These are phyloP conservation scores for Trichosporon sp. DNA, from an alignment of 1,284 basidiomycete genomes.

Conservation along the genomic window DNA sequence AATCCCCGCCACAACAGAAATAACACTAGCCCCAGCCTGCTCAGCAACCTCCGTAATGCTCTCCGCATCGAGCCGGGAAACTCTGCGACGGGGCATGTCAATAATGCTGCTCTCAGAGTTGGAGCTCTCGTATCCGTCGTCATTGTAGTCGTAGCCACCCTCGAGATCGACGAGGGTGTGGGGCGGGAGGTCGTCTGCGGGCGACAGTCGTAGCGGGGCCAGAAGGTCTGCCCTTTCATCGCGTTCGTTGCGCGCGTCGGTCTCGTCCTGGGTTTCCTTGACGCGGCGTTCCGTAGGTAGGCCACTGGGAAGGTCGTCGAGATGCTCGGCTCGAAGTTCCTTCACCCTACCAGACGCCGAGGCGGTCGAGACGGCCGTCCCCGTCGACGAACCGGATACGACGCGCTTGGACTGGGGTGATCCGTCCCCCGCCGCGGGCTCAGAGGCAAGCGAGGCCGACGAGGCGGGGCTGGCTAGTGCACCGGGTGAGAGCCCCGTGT, in stretches of 20 bases:
- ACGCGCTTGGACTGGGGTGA: not conserved
- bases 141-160: not conserved
- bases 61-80: not conserved
- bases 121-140: not conserved
- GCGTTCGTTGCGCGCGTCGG: too few species aligned
- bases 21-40: not conserved
- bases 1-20: not conserved
- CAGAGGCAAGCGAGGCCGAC: not conserved
- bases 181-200: not conserved
- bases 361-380: too few species aligned
- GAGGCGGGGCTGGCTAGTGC: not conserved
- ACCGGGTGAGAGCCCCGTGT: too few species aligned
- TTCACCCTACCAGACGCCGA: not conserved
- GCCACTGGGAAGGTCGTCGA: too few species aligned
- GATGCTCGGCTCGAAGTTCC: not conserved
- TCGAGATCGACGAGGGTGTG: not conserved
- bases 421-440: not conserved
- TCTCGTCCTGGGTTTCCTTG: not conserved
- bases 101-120: constrained; percentile 16
- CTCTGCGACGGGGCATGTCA: constrained; percentile 11
- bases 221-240: not conserved
- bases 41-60: not conserved
- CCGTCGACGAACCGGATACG: not conserved
- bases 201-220: not conserved
- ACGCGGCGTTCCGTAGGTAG: too few species aligned